Evolutionary conservation across 495 filamentous ascomycete genomes (phyloP).

Genomic region (Lasiosphaeriaceae sp.): DNA sequence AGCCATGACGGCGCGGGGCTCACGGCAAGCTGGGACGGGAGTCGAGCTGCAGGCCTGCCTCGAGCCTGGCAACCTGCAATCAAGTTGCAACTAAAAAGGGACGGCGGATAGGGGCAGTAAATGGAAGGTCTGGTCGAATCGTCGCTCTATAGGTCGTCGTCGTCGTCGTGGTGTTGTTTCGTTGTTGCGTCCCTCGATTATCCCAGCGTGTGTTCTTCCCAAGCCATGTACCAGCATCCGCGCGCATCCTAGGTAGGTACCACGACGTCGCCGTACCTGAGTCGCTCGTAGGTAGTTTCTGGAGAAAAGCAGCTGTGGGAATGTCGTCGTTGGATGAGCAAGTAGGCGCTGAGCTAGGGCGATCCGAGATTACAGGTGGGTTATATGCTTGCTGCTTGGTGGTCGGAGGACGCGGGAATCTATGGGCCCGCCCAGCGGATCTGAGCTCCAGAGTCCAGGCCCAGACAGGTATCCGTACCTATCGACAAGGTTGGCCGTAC

Average conservation of each 20-base stretch:
- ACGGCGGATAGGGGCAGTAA: no score
- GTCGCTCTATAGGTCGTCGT: no score
- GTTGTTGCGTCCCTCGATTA: slow-evolving; percentile 7
- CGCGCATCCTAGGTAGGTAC: slow-evolving; percentile 28
- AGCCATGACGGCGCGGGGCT: slow-evolving; percentile 55
- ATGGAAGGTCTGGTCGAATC: no score
- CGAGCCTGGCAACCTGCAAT: background rate
- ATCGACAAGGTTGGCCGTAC: no score
- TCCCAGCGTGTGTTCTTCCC: slow-evolving; percentile 26
- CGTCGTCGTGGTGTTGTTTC: no score
- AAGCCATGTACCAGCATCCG: slow-evolving; percentile 16
- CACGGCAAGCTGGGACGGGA: background rate
- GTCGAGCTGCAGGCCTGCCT: background rate
- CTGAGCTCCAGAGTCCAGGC: no score
- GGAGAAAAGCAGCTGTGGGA: no score
- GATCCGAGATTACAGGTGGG: slow-evolving; percentile 11
- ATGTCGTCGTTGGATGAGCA: no score
- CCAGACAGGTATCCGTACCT: background rate
- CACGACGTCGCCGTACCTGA: background rate
- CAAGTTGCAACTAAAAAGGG: background rate
- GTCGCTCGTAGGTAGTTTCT: background rate
- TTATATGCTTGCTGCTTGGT: background rate
- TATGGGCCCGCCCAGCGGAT: no score
- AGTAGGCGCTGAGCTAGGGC: background rate
- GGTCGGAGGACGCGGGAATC: background rate